Base-by-base conservation (phyloP, 176 grass and related monocot genomes). In the Puccinellia tenuiflora region DNA sequence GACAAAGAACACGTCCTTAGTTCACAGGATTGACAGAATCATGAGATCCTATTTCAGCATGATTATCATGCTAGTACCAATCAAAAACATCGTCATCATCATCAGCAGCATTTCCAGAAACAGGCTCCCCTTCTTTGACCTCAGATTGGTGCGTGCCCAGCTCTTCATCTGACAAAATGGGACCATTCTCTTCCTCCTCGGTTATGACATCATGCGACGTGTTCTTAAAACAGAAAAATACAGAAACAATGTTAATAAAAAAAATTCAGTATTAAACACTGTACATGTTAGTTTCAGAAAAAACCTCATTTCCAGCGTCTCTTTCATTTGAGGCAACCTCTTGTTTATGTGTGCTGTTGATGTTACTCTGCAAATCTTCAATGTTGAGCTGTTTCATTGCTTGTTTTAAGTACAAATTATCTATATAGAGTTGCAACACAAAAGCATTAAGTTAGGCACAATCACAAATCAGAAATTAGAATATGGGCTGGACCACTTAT, bases 311-410 rank as follows among this genome's bases (percentile, higher is more conserved):
- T 54, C 35, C 54, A 66, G 17, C 25, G 26, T 26, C 48, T 7
- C 8, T 39, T 81, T 85, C 84, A 77, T 76, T 88, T 64, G 85
- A 85, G 59, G 50, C 21, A 6, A 34, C 64, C 33, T 69, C 74
- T 38, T 79, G 84, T 80, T 91, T 84, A 61, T 29, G 20, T 24
- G 45, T 62, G 72, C 1, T 81, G 39, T 53, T 78, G 25, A 56
- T 79, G 22, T 89, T 56, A 51, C 53, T 37, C 16, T 42, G 22
- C 43, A 82, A n/a, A 57, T 86, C 86, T 54, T 90, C 79, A 65
- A 86, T 90, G 51, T 93, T 88, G 22, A 98, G 90, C 54, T 90
- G 74, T 74, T 93, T 83, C 79, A 98, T 95, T 79, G 95, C 90
- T 85, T 86, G 81, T 83, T 88, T 90, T 78, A 91, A 93, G 73